phyloP scores from a whole-genome alignment of 257 asterid genomes.

The Parsonsia alboflavescens region DNA sequence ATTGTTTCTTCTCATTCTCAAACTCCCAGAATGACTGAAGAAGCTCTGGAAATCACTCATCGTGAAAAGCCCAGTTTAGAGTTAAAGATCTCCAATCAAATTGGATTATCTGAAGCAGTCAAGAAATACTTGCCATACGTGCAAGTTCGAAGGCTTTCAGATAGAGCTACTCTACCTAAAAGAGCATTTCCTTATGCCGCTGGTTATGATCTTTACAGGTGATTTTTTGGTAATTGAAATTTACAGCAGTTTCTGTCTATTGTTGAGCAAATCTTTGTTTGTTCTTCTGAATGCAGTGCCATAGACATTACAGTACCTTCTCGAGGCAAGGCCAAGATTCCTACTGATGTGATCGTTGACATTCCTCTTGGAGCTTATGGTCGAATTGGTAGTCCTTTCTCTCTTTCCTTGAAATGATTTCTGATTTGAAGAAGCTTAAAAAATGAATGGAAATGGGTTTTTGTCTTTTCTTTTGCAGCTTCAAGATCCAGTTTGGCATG shows the following conservation, averaged over 20 bases:
- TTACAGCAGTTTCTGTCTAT: background rate
- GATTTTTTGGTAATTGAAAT: background rate
- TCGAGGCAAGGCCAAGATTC: conserved; percentile 24
- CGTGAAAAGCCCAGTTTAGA: conserved; percentile 16
- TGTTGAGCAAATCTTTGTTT: background rate
- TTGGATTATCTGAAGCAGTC: conserved; percentile 21
- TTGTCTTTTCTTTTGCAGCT: conserved; percentile 4
- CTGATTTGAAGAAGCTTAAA: background rate
- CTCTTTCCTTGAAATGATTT: background rate
- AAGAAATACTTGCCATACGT: conserved; percentile 27
- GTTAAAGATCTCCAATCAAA: conserved; percentile 17
- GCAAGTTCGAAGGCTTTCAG: conserved; percentile 48
- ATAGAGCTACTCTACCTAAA: conserved; percentile 50
- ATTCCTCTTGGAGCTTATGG: conserved; percentile 29
- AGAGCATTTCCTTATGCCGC: conserved; percentile 53
- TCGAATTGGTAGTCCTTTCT: conserved; percentile 16
- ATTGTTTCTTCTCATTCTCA: background rate
- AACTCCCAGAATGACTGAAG: background rate
- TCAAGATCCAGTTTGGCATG: conserved; percentile 25
- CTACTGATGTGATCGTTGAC: conserved; percentile 23
- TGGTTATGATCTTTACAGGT: conserved; percentile 65
- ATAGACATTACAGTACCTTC: conserved; percentile 18
- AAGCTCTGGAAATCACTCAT: background rate
- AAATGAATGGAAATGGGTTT: background rate
- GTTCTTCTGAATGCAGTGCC: conserved; percentile 13